A percentile compares a stretch with the other conserved stretches of the same genome.
Evolutionary conservation across 2,329 filamentous ascomycete species (phyloP).

Genomic region (Alternaria metachromatica): DNA sequence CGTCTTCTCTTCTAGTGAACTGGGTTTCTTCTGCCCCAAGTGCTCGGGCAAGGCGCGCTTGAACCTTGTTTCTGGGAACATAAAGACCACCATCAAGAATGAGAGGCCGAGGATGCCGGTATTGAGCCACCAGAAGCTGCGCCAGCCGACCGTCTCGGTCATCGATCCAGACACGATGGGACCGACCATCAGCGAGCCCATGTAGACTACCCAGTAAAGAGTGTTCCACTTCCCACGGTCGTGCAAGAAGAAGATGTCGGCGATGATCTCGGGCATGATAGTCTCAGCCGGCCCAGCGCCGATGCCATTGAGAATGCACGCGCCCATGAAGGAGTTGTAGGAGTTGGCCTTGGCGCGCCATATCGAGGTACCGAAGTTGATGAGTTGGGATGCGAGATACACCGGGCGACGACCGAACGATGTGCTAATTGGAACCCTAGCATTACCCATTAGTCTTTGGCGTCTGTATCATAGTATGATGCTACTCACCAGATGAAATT

Average conservation of each 20-base stretch:
- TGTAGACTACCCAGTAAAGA: conserved; percentile 67
- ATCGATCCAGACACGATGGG: conserved; percentile 68
- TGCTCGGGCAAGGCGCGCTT: conserved; percentile 53
- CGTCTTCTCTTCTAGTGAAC: conserved; percentile 29
- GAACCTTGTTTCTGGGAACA: conserved; percentile 70
- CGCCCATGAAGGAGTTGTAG: conserved; percentile 70
- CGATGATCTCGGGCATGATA: conserved; percentile 67
- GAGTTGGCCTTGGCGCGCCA: conserved; percentile 65
- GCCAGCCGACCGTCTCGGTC: conserved; percentile 64
- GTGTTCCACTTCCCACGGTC: conserved; percentile 69
- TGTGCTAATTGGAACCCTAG: conserved; percentile 62
- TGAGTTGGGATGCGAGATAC: conserved; percentile 58
- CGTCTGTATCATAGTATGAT: background rate
- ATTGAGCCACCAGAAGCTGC: conserved; percentile 72
- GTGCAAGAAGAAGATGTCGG: conserved; percentile 70
- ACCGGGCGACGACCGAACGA: conserved; percentile 64
- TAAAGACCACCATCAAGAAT: conserved; percentile 61
- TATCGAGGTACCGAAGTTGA: conserved; percentile 61
- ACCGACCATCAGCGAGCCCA: conserved; percentile 65
- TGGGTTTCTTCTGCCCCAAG: conserved; percentile 7
- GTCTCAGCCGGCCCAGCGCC: conserved; percentile 69
- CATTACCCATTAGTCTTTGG: background rate
- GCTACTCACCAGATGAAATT: conserved; percentile 64
- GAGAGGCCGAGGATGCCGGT: conserved; percentile 60
- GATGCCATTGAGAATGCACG: conserved; percentile 66